Percentiles rank a stretch among this genome's conserved stretches.
Evolutionary conservation across 2,329 filamentous ascomycete genomes (phyloP).

Genomic region (Colletotrichum sp.): DNA sequence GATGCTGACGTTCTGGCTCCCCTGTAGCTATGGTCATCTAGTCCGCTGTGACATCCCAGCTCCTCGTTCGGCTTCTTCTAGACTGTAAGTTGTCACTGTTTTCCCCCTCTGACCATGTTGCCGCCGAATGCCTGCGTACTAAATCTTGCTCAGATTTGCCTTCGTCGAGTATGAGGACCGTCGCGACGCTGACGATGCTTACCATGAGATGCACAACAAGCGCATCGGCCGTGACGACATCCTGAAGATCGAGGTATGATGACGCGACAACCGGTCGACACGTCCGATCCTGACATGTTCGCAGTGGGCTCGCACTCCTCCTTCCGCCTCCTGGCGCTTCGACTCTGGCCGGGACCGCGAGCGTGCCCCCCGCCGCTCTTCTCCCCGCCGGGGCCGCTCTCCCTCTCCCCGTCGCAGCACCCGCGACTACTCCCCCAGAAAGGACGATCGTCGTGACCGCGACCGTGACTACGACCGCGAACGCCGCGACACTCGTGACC

Average conservation of each 20-base stretch:
- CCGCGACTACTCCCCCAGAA: conserved; percentile 84
- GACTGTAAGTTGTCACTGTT: conserved; percentile 76
- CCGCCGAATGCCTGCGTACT: neutral
- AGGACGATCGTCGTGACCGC: conserved; percentile 83
- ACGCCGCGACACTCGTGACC: conserved; percentile 76
- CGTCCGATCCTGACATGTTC: neutral
- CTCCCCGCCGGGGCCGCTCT: conserved; percentile 73
- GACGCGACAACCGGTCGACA: neutral
- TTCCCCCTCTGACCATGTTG: neutral
- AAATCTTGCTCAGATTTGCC: conserved; percentile 71
- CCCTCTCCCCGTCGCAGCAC: conserved; percentile 79
- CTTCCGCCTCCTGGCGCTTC: conserved; percentile 97
- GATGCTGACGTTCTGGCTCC: conserved; percentile 47
- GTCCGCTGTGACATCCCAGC: conserved; percentile 99
- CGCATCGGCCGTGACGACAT: conserved; percentile 94
- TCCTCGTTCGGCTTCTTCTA: conserved; percentile 88
- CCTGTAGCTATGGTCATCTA: conserved; percentile 86
- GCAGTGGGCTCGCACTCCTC: conserved; percentile 97
- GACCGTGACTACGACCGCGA: conserved; percentile 81
- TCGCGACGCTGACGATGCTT: conserved; percentile 97
- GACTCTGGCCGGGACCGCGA: conserved; percentile 86
- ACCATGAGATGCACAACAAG: conserved; percentile 99
- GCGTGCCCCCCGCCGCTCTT: conserved; percentile 61
- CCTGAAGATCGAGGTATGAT: conserved; percentile 91
- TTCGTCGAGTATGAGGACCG: conserved; percentile 99